Percentiles rank a stretch among this genome's conserved stretches.
Evolutionary conservation across 768 basidiomycete species (phyloP).

Genomic region (Clavaria fumosa): DNA sequence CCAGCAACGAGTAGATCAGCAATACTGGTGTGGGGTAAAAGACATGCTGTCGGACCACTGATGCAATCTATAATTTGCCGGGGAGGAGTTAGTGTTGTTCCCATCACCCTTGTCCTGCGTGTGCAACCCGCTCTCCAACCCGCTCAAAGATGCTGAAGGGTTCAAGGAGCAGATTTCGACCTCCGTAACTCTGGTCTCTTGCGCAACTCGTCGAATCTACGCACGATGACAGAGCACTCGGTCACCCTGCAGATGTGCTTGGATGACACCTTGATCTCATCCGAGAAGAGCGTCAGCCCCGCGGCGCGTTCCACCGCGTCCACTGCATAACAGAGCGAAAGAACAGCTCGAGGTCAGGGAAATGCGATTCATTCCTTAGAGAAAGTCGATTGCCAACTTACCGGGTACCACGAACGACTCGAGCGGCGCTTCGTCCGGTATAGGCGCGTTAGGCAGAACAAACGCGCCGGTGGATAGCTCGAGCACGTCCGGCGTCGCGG

Average conservation of each 20-base stretch:
- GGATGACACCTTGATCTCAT: conserved; percentile 53
- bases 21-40: conserved; percentile 66
- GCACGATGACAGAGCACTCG: conserved; percentile 77
- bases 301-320: conserved; percentile 86
- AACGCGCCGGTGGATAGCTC: conserved; percentile 89
- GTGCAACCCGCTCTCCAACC: conserved; percentile 12
- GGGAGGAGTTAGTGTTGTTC: background rate
- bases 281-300: conserved; percentile 77
- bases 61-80: conserved; percentile 13
- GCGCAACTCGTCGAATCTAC: conserved; percentile 82
- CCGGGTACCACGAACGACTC: conserved; percentile 73
- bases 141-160: too few species aligned
- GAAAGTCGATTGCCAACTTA: too few species aligned
- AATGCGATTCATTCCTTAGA: background rate
- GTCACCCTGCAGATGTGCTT: conserved; percentile 83
- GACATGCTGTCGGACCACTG: conserved; percentile 66
- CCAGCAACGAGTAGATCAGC: conserved; percentile 41
- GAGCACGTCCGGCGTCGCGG: conserved; percentile 47
- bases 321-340: conserved; percentile 30
- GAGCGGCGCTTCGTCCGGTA: conserved; percentile 71
- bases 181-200: conserved; percentile 43
- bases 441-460: conserved; percentile 87
- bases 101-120: background rate
- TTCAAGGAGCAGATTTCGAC: conserved; percentile 37
- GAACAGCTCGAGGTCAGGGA: background rate